phyloP scores from a whole-genome alignment of 768 basidiomycete genomes.

The Hericium erinaceus region DNA sequence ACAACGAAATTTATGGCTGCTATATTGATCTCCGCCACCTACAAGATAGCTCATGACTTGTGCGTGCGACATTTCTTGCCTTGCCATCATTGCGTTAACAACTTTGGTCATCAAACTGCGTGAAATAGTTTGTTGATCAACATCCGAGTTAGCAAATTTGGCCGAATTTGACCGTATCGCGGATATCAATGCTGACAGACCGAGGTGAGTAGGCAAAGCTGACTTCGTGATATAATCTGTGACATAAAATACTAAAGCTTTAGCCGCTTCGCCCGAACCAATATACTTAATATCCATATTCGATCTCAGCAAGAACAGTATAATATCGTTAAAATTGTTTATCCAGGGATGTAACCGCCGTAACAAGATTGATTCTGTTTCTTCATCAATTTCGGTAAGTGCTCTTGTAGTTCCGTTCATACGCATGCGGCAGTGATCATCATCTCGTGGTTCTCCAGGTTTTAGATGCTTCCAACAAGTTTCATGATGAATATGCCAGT shows the following conservation, averaged over 20 bases:
- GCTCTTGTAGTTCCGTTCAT: conserved; percentile 1
- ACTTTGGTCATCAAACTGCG: background rate
- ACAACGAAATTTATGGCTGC: background rate
- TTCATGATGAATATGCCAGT: conserved; percentile 24
- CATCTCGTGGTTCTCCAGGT: conserved; percentile 11
- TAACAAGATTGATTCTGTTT: conserved; percentile 24
- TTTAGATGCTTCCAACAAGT: conserved; percentile 33
- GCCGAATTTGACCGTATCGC: background rate
- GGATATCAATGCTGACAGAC: background rate
- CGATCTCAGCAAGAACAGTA: conserved; percentile 18
- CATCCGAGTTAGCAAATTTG: conserved; percentile 1
- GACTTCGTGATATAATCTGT: conserved; percentile 41
- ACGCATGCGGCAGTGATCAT: conserved; percentile 4
- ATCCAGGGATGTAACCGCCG: conserved; percentile 17
- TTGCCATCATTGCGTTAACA: background rate
- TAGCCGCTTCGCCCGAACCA: conserved; percentile 30
- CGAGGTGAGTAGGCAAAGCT: conserved; percentile 31
- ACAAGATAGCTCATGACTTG: background rate
- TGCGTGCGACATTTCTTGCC: background rate
- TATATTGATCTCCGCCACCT: background rate
- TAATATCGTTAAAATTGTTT: conserved; percentile 31
- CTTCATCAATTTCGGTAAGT: conserved; percentile 19
- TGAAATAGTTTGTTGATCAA: background rate
- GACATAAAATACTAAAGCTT: conserved; percentile 36
- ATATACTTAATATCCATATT: conserved; percentile 44